phyloP scores from a whole-genome alignment of 2,329 filamentous ascomycete species.

The Sporothrix euskadiensis region DNA sequence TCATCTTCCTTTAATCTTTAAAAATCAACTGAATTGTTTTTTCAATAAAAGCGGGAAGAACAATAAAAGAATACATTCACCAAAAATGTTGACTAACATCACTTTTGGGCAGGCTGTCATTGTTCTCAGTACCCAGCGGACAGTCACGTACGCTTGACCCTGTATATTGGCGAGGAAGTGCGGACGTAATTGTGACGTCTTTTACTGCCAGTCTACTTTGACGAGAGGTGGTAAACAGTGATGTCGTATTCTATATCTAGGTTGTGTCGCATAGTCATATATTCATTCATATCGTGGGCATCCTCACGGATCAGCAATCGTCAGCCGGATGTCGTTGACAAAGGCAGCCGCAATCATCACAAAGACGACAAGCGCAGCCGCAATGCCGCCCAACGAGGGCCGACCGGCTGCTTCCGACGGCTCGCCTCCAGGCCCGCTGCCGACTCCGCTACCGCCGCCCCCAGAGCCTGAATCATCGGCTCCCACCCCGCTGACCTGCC shows the following conservation, averaged over 20 bases:
- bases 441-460: background rate
- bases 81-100: too few relatives aligned
- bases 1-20: too few relatives aligned
- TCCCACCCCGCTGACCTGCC: constrained; percentile 30
- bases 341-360: constrained; percentile 22
- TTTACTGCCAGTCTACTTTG: background rate
- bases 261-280: background rate
- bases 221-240: background rate
- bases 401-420: background rate
- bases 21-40: too few relatives aligned
- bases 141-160: background rate
- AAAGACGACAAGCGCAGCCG: constrained; percentile 26
- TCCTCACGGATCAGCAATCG: background rate
- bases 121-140: background rate
- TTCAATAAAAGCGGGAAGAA: too few relatives aligned
- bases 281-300: background rate
- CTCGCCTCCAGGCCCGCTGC: background rate
- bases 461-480: background rate
- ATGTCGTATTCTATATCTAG: background rate
- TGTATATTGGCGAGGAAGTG: background rate
- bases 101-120: too few relatives aligned
- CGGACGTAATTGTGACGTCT: too few relatives aligned
- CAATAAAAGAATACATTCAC: too few relatives aligned
- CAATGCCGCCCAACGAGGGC: constrained; percentile 22
- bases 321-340: constrained; percentile 22